Conservation (phyloP, 768 basidiomycete species). For the Boletellus sp. region DNA sequence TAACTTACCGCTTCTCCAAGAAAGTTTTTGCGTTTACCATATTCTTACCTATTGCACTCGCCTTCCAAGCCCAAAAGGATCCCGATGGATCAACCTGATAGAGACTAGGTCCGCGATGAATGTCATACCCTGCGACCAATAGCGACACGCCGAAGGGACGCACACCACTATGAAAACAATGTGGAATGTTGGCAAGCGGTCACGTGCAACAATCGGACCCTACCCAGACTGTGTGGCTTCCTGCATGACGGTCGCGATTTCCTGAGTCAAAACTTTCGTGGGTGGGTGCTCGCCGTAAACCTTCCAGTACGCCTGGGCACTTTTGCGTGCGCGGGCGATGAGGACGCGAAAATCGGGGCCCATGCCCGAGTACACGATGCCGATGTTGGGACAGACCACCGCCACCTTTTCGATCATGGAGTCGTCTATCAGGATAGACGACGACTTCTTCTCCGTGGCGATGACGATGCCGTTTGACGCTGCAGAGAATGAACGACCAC, state of each 20-base stretch:
- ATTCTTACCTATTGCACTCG: conserved; percentile 99
- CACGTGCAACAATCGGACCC: conserved; percentile 30
- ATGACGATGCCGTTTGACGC: conserved; percentile 99
- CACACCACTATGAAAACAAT: conserved; percentile 72
- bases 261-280: conserved; percentile 92
- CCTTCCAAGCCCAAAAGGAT: conserved; percentile 99
- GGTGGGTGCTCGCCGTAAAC: conserved; percentile 98
- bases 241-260: conserved; percentile 98
- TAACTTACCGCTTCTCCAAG: conserved; percentile 88
- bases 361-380: conserved; percentile 99
- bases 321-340: conserved; percentile 92
- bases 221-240: conserved; percentile 98
- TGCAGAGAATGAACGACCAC: conserved; percentile 33
- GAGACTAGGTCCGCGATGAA: conserved; percentile 89
- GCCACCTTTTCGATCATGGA: conserved; percentile 98
- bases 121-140: conserved; percentile 95
- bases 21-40: conserved; percentile 99
- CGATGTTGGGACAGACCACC: conserved; percentile 96
- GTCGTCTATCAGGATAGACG: conserved; percentile 96
- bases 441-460: conserved; percentile 98
- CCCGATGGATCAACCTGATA: conserved; percentile 99
- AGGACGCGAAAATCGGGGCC: conserved; percentile 97
- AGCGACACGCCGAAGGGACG: conserved; percentile 98
- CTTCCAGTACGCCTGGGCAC: conserved; percentile 99
- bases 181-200: conserved; percentile 24